These are phyloP conservation scores for Alternaria brassicicola DNA, from an alignment of 2,329 filamentous ascomycete species.

Conservation along the genomic window DNA sequence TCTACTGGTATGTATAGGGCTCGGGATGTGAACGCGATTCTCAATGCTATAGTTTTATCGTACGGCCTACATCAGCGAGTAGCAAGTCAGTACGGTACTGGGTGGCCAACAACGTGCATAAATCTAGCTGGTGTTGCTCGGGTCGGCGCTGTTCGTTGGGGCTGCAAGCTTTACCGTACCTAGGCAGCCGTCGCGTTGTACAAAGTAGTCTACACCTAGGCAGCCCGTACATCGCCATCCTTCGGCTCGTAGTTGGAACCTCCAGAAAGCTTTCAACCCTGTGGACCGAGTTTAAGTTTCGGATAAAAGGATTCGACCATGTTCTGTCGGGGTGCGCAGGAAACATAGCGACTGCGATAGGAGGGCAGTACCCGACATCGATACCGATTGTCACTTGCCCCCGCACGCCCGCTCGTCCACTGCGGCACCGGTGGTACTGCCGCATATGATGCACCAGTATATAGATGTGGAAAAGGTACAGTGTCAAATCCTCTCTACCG, in stretches of 20 bases:
- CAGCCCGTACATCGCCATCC: not conserved
- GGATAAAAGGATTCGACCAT: not conserved
- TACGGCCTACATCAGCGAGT: not conserved
- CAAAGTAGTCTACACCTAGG: not conserved
- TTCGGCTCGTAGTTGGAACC: not conserved
- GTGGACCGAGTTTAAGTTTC: not conserved
- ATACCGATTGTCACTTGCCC: not conserved
- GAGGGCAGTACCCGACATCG: slow-evolving; percentile 1
- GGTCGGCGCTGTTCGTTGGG: not conserved
- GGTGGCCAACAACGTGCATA: not conserved
- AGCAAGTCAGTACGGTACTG: not conserved
- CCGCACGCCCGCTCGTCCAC: not conserved
- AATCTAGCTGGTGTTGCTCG: not conserved
- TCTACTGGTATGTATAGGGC: not conserved
- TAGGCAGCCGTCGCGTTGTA: not conserved
- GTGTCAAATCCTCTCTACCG: not conserved
- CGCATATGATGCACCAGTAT: not conserved
- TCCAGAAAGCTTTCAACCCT: not conserved
- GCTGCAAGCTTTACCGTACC: not conserved
- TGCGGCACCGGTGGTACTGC: not conserved
- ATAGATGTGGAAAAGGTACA: not conserved
- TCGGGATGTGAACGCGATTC: not conserved
- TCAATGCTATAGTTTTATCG: not conserved
- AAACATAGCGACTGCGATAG: not conserved
- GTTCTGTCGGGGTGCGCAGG: not conserved